A percentile compares a stretch with the other conserved stretches of the same genome.
phyloP scores from a whole-genome alignment of 1,284 basidiomycete genomes.

The Sphagnurus paluster region DNA sequence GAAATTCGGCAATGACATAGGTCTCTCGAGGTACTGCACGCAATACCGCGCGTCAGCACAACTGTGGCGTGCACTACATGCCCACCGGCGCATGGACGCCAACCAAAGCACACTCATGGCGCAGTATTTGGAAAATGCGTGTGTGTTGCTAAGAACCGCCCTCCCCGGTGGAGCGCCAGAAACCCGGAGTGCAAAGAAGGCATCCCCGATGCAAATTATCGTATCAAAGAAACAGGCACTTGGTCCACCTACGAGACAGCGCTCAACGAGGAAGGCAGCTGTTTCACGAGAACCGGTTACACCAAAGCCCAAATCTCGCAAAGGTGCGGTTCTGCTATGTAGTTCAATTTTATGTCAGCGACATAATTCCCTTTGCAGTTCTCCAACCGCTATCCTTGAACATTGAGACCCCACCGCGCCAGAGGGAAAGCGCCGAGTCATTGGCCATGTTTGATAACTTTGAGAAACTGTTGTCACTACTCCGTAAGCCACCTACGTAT shows the following conservation, averaged over 20 bases:
- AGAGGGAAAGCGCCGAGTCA: constrained; percentile 21
- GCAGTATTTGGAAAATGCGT: constrained; percentile 51
- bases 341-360: neutral
- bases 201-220: constrained; percentile 19
- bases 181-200: constrained; percentile 25
- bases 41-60: constrained; percentile 53
- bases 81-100: constrained; percentile 49
- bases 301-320: constrained; percentile 36
- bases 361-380: constrained; percentile 21
- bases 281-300: constrained; percentile 33
- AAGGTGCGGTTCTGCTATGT: constrained; percentile 37
- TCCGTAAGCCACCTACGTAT: constrained; percentile 42
- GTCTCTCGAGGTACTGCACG: constrained; percentile 36
- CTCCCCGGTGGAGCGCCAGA: constrained; percentile 26
- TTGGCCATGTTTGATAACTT: constrained; percentile 48
- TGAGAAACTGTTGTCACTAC: constrained; percentile 44
- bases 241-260: constrained; percentile 11
- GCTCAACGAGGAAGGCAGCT: constrained; percentile 15
- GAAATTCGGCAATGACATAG: constrained; percentile 41
- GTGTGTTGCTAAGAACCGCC: constrained; percentile 42
- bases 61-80: constrained; percentile 67
- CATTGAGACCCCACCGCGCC: constrained; percentile 27
- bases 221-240: constrained; percentile 14
- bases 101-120: constrained; percentile 43
- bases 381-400: constrained; percentile 39